Percentiles rank a stretch among this genome's conserved stretches.
Conservation (phyloP, 1,284 basidiomycete genomes). For the Afroboletus lepidellus region DNA sequence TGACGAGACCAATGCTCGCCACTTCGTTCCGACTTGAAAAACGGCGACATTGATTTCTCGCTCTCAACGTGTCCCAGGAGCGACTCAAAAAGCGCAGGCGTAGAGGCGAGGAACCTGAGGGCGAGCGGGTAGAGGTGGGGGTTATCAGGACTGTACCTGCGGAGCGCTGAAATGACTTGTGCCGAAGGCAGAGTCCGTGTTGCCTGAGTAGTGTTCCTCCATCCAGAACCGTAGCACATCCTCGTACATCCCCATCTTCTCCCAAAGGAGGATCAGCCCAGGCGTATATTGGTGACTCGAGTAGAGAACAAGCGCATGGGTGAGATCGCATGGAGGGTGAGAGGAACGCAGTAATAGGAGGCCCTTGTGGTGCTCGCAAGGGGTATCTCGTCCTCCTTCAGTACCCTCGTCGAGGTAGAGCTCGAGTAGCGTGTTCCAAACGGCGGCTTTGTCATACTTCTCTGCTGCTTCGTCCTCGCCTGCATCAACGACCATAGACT, state of each 20-base stretch:
- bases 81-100: conserved; percentile 61
- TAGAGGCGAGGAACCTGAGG: conserved; percentile 87
- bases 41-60: conserved; percentile 79
- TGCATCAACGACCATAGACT: conserved; percentile 9
- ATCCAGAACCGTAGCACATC: conserved; percentile 93
- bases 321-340: conserved; percentile 80
- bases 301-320: conserved; percentile 92
- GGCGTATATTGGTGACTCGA: conserved; percentile 79
- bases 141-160: conserved; percentile 69
- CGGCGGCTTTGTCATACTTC: conserved; percentile 73
- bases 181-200: conserved; percentile 39
- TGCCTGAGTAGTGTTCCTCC: conserved; percentile 54
- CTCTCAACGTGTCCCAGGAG: conserved; percentile 79
- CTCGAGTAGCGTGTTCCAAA: conserved; percentile 97
- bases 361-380: conserved; percentile 50
- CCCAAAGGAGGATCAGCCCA: conserved; percentile 89
- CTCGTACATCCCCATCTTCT: conserved; percentile 93
- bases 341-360: conserved; percentile 63
- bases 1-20: conserved; percentile 87
- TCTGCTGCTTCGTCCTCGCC: conserved; percentile 54
- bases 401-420: conserved; percentile 64
- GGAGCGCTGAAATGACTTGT: conserved; percentile 73
- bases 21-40: conserved; percentile 87
- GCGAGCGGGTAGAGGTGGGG: conserved; percentile 86
- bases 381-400: conserved; percentile 13